phyloP scores from a whole-genome alignment of 345 rosid species.

The Conringia planisiliqua region DNA sequence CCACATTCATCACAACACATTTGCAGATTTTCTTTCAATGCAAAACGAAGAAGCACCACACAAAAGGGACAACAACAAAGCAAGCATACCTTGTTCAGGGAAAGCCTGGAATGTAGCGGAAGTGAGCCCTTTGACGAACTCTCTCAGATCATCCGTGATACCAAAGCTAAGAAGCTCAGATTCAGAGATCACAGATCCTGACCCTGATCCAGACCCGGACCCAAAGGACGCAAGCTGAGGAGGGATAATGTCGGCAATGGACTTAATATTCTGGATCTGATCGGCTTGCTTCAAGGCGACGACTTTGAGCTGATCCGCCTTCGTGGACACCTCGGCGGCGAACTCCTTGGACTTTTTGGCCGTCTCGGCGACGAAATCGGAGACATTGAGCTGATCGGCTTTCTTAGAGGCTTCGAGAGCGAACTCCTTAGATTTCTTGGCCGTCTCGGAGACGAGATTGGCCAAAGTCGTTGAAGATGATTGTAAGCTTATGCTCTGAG shows the following conservation, averaged over 20 bases:
- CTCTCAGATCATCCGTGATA: constrained; percentile 78
- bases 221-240: constrained; percentile 53
- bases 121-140: constrained; percentile 75
- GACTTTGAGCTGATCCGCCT: constrained; percentile 76
- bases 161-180: constrained; percentile 67
- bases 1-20: neutral
- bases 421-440: constrained; percentile 82
- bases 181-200: constrained; percentile 37
- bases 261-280: constrained; percentile 70
- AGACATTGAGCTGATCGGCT: constrained; percentile 78
- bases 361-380: constrained; percentile 82
- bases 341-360: constrained; percentile 82
- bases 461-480: constrained; percentile 54
- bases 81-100: constrained; percentile 55
- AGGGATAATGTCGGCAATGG: constrained; percentile 71
- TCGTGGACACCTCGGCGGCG: constrained; percentile 82
- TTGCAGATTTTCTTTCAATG: neutral
- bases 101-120: constrained; percentile 78
- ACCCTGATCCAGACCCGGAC: constrained; percentile 36
- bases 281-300: constrained; percentile 89
- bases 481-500: constrained; percentile 49
- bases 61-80: neutral
- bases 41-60: neutral
- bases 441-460: constrained; percentile 83
- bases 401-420: constrained; percentile 94